Conservation (phyloP, 306 rosid species). For the Rosa lucieae region DNA sequence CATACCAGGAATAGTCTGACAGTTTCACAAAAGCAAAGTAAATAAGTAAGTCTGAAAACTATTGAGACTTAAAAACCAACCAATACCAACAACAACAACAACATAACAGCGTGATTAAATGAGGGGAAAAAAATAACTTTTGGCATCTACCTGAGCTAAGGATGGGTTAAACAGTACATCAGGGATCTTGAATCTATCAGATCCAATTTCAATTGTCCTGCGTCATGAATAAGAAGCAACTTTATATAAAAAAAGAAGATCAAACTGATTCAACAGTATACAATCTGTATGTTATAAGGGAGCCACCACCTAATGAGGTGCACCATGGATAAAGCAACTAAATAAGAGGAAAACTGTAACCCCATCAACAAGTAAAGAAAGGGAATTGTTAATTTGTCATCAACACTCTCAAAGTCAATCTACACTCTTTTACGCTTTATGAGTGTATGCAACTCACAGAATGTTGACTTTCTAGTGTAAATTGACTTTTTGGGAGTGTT, state of each 20-base stretch:
- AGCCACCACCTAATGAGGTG: conserved; percentile 2
- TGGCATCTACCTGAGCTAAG: conserved; percentile 62
- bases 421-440: background rate
- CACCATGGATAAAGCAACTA: background rate
- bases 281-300: conserved; percentile 16
- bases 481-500: background rate
- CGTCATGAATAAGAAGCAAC: conserved; percentile 8
- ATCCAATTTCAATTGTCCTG: conserved; percentile 96
- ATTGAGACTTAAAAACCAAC: background rate
- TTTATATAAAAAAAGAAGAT: conserved; percentile 6
- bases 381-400: background rate
- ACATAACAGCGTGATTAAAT: background rate
- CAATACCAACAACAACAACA: background rate
- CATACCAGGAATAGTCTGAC: conserved; percentile 92
- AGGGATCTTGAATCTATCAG: conserved; percentile 97
- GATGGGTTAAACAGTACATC: conserved; percentile 92
- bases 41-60: background rate
- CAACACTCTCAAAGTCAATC: background rate
- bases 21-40: conserved; percentile 12
- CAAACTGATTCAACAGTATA: conserved; percentile 10
- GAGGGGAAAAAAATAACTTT: background rate
- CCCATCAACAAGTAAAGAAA: background rate
- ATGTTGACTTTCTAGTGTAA: background rate
- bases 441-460: background rate
- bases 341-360: background rate